phyloP scores from a whole-genome alignment of 352 stramenopile genomes.

The Pythium dissotocum region DNA sequence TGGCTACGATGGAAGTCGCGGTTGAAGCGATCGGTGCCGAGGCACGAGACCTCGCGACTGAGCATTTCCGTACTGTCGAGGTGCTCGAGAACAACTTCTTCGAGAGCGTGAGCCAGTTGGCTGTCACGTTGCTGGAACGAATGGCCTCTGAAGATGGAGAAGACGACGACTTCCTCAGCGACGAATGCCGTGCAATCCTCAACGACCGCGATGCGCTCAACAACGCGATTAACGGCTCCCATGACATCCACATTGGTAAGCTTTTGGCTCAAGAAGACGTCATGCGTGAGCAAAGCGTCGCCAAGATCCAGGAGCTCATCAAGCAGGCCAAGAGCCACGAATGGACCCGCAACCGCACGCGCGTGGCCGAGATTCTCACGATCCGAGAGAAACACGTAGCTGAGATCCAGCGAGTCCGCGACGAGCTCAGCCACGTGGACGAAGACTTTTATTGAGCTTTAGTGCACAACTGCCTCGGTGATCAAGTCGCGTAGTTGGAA shows the following conservation, averaged over 20 bases:
- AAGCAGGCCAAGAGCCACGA: slow-evolving; percentile 64
- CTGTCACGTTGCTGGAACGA: slow-evolving; percentile 69
- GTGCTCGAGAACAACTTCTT: slow-evolving; percentile 92
- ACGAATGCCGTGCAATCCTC: slow-evolving; percentile 78
- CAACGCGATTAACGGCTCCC: slow-evolving; percentile 88
- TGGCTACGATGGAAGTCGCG: slow-evolving; percentile 54
- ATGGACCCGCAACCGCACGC: slow-evolving; percentile 72
- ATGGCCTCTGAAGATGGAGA: slow-evolving; percentile 78
- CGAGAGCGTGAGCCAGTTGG: slow-evolving; percentile 80
- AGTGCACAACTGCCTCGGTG: neutral
- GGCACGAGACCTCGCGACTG: slow-evolving; percentile 60
- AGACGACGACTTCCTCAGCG: slow-evolving; percentile 75
- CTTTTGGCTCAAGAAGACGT: slow-evolving; percentile 84
- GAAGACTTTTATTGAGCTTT: slow-evolving; percentile 68
- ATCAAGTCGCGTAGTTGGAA: slow-evolving; percentile 45
- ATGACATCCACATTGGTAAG: slow-evolving; percentile 92
- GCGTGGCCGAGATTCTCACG: slow-evolving; percentile 70
- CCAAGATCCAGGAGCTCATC: slow-evolving; percentile 66
- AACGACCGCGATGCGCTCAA: slow-evolving; percentile 84
- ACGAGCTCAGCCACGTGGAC: slow-evolving; percentile 77
- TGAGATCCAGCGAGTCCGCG: slow-evolving; percentile 62
- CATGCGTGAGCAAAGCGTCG: slow-evolving; percentile 78
- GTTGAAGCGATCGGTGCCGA: slow-evolving; percentile 70
- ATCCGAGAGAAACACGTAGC: slow-evolving; percentile 70
- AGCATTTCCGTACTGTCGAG: slow-evolving; percentile 90